These are phyloP conservation scores for Saccharomycopsis oosterbeekiorum DNA, from an alignment of 805 yeast genomes.

Conservation along the genomic window DNA sequence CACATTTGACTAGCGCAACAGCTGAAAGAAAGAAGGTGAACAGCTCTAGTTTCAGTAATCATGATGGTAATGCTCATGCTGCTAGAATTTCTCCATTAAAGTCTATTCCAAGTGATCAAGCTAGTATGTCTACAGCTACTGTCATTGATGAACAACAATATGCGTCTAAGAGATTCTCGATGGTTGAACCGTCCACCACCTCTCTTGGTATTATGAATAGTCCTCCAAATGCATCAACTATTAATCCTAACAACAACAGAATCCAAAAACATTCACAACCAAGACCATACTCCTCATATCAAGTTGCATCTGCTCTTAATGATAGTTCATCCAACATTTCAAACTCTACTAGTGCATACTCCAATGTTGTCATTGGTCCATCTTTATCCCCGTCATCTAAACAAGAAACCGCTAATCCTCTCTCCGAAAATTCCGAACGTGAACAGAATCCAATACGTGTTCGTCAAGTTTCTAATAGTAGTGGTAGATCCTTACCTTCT, in stretches of 20 bases:
- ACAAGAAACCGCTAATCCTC: constrained; percentile 7
- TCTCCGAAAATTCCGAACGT: constrained; percentile 14
- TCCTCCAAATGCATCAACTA: constrained; percentile 5
- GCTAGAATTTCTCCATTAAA: not conserved
- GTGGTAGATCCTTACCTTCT: constrained; percentile 29
- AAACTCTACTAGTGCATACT: not conserved
- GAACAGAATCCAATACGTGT: constrained; percentile 43
- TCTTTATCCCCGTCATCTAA: constrained; percentile 10
- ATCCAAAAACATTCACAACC: constrained; percentile 1
- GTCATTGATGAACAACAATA: not conserved
- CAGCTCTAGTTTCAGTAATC: not conserved
- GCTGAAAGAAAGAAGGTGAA: constrained; percentile 2
- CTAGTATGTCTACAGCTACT: not conserved
- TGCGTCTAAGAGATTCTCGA: constrained; percentile 10
- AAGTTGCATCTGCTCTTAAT: constrained; percentile 1
- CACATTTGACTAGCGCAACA: not conserved
- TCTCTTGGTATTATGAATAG: constrained; percentile 11
- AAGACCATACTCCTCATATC: constrained; percentile 11
- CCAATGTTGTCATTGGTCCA: constrained; percentile 6
- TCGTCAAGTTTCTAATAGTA: constrained; percentile 57
- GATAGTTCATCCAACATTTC: not conserved
- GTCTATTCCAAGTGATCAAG: not conserved
- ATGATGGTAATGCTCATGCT: not conserved
- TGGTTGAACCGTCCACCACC: constrained; percentile 17
- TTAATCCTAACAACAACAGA: constrained; percentile 2